Evolutionary conservation across 1,284 basidiomycete genomes (phyloP).

Genomic region (Exobasidium rhododendri): DNA sequence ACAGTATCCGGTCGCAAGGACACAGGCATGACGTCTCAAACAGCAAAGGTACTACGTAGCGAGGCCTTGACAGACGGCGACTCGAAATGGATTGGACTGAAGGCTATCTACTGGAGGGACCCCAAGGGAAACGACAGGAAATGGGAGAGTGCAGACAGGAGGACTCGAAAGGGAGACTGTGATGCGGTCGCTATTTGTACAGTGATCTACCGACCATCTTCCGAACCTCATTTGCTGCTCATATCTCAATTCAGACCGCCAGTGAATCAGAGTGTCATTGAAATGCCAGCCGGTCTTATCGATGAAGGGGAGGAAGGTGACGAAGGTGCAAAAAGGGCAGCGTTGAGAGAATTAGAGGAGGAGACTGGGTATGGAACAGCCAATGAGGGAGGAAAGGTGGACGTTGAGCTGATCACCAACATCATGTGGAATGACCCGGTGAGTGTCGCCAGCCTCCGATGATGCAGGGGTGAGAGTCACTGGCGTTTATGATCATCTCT

Average conservation of each 20-base stretch:
- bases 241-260: constrained; percentile 48
- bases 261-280: constrained; percentile 42
- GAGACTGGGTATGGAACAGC: constrained; percentile 51
- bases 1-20: no score
- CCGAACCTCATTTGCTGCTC: constrained; percentile 40
- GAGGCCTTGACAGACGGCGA: constrained; percentile 32
- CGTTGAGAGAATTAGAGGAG: constrained; percentile 45
- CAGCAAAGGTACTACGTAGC: constrained; percentile 3
- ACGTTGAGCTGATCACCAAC: constrained; percentile 32
- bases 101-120: constrained; percentile 50
- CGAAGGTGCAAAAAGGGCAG: constrained; percentile 43
- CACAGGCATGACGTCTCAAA: no score
- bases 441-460: neutral
- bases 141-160: constrained; percentile 52
- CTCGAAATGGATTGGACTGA: constrained; percentile 50
- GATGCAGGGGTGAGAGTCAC: neutral
- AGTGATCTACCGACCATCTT: constrained; percentile 40
- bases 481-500: constrained; percentile 6
- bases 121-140: constrained; percentile 43
- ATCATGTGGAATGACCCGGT: constrained; percentile 47
- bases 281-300: constrained; percentile 53
- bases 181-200: constrained; percentile 53
- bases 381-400: constrained; percentile 32
- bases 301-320: constrained; percentile 48
- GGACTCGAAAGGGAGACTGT: constrained; percentile 48